Conservation (phyloP, 805 yeast species). For the Clavispora santaluciae region DNA sequence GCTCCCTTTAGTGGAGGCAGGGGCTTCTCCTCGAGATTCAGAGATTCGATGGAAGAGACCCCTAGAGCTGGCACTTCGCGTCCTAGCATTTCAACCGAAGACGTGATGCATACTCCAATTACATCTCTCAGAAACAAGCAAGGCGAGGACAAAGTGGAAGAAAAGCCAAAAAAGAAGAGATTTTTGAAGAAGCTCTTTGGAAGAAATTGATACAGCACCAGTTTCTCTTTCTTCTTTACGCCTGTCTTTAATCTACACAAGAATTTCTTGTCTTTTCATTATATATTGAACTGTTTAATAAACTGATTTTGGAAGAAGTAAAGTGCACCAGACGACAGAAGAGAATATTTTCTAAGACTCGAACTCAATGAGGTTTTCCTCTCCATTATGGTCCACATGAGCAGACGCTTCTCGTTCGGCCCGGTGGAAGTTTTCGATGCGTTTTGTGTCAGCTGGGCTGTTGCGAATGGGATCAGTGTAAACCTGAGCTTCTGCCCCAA, state of each 20-base stretch:
- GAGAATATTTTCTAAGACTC: constrained; percentile 21
- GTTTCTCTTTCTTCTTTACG: too few relatives aligned
- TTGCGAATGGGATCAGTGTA: constrained; percentile 22
- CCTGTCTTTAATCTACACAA: too few relatives aligned
- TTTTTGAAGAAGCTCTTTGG: constrained; percentile 40
- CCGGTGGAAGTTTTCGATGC: constrained; percentile 22
- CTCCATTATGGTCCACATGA: constrained; percentile 7
- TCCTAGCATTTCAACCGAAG: constrained; percentile 5
- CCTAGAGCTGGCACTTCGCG: constrained; percentile 8
- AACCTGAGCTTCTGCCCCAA: constrained; percentile 47
- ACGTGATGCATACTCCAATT: constrained; percentile 2
- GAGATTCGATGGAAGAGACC: constrained; percentile 28
- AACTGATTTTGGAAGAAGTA: constrained; percentile 1
- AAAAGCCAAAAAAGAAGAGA: constrained; percentile 29
- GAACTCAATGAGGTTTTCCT: constrained; percentile 40
- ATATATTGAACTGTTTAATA: neutral
- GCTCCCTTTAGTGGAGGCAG: constrained; percentile 1
- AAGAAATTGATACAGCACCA: constrained; percentile 7
- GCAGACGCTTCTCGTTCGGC: constrained; percentile 14
- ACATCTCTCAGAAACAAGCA: neutral
- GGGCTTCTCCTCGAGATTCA: constrained; percentile 23
- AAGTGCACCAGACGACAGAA: neutral
- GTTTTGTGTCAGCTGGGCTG: constrained; percentile 10
- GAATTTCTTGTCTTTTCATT: neutral
- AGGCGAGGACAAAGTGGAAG: constrained; percentile 4